Evolutionary conservation across 352 stramenopile species (phyloP).

Genomic region (Phytophthora tentaculata): DNA sequence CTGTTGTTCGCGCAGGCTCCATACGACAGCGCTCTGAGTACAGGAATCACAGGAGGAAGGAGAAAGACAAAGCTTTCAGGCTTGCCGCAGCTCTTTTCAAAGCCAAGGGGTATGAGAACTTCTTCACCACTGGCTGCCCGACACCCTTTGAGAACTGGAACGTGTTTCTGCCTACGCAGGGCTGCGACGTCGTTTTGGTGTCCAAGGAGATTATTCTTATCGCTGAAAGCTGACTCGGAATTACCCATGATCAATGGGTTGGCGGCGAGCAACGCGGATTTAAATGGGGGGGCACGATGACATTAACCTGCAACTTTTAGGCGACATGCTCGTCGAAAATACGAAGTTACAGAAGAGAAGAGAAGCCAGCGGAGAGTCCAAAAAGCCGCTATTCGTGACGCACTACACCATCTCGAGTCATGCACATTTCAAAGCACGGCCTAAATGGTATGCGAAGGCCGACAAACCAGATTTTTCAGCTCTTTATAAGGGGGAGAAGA

Average conservation of each 20-base stretch:
- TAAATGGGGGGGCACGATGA: constrained; percentile 62
- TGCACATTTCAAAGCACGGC: constrained; percentile 33
- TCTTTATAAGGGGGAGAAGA: constrained; percentile 46
- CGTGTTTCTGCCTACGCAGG: constrained; percentile 48
- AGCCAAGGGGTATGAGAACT: constrained; percentile 48
- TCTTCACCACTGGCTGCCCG: constrained; percentile 50
- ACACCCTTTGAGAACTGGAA: constrained; percentile 56
- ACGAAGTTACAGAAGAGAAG: constrained; percentile 30
- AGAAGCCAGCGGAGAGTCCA: constrained; percentile 17
- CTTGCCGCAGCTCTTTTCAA: constrained; percentile 62
- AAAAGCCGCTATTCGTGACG: constrained; percentile 55
- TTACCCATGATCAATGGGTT: constrained; percentile 41
- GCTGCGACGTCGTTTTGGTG: constrained; percentile 46
- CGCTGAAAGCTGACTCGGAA: constrained; percentile 38
- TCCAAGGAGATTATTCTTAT: constrained; percentile 43
- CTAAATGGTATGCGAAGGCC: constrained; percentile 48
- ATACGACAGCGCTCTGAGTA: constrained; percentile 42
- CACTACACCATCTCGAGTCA: constrained; percentile 72
- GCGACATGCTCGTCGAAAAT: constrained; percentile 51
- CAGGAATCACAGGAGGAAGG: constrained; percentile 38
- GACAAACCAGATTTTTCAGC: constrained; percentile 57
- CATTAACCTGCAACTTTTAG: constrained; percentile 48
- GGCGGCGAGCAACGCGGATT: constrained; percentile 17
- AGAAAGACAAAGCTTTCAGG: constrained; percentile 37
- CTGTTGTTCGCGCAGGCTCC: constrained; percentile 57